These are phyloP conservation scores for Amanita inopinata DNA, from an alignment of 768 basidiomycete genomes.

Conservation along the genomic window DNA sequence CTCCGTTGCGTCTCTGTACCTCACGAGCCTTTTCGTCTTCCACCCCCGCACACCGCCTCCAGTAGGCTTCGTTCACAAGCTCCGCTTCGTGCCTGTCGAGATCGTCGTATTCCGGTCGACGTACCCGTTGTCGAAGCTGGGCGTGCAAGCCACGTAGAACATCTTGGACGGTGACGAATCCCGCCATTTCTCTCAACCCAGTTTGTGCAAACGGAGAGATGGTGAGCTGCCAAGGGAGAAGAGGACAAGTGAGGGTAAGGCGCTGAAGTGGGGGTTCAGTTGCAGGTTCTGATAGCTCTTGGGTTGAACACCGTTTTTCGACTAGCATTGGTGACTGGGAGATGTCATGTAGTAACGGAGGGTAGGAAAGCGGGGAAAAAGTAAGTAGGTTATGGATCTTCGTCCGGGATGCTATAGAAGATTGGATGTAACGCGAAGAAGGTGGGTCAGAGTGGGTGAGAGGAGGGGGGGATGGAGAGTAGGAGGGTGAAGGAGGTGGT, in stretches of 20 bases:
- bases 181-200: not conserved
- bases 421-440: no score
- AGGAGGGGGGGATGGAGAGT: no score
- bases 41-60: conserved; percentile 27
- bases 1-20: conserved; percentile 33
- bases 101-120: conserved; percentile 32
- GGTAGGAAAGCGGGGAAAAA: conserved; percentile 22
- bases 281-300: conserved; percentile 31
- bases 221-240: conserved; percentile 22
- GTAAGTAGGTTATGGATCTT: conserved; percentile 35
- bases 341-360: conserved; percentile 30
- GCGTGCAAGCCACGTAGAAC: conserved; percentile 37
- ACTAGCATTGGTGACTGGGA: conserved; percentile 20
- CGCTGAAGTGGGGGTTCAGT: conserved; percentile 29
- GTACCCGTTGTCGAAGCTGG: conserved; percentile 36
- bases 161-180: conserved; percentile 35
- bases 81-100: conserved; percentile 20
- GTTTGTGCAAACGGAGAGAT: no score
- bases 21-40: conserved; percentile 19
- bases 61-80: conserved; percentile 42
- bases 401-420: conserved; percentile 13
- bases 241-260: conserved; percentile 25
- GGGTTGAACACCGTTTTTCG: conserved; percentile 15
- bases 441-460: no score
- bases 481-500: no score